Evolutionary conservation across 1,139 yeast genomes (phyloP).

Genomic region (Debaryomyces sp.): DNA sequence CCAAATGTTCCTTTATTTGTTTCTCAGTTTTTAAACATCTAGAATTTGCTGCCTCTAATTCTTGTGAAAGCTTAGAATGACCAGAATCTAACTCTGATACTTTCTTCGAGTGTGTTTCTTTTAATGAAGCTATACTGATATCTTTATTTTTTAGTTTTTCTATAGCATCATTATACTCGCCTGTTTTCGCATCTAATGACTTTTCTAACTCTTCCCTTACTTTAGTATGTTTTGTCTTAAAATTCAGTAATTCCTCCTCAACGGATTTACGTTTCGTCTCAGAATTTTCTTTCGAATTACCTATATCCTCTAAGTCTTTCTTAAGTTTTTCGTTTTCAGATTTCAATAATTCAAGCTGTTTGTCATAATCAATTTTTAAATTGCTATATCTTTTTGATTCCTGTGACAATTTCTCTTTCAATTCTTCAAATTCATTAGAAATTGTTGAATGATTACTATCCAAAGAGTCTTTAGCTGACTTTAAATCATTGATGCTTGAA

Average conservation of each 20-base stretch:
- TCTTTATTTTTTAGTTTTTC: conserved; percentile 10
- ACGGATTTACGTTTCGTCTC: conserved; percentile 3
- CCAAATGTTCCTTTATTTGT: conserved; percentile 1
- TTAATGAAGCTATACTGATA: conserved; percentile 6
- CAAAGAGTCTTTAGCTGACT: conserved; percentile 4
- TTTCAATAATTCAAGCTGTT: conserved; percentile 2
- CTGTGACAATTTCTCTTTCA: conserved; percentile 4
- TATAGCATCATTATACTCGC: conserved; percentile 8
- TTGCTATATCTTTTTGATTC: conserved; percentile 3
- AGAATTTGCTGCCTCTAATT: conserved; percentile 6
- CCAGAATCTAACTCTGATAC: conserved; percentile 8
- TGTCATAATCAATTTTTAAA: conserved; percentile 5
- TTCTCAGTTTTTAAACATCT: conserved; percentile 3
- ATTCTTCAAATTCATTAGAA: conserved; percentile 1
- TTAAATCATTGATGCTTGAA: conserved; percentile 5
- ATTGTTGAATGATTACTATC: neutral
- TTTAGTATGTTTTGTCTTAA: conserved; percentile 7
- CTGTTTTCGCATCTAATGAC: conserved; percentile 12
- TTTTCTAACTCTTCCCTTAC: conserved; percentile 10
- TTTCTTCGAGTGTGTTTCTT: conserved; percentile 9
- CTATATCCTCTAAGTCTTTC: conserved; percentile 10
- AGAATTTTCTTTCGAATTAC: neutral
- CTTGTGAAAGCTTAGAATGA: conserved; percentile 6
- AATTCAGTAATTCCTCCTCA: conserved; percentile 11
- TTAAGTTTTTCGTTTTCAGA: conserved; percentile 12